Conservation (phyloP, 176 grass and related monocot genomes). For the Triticum monococcum region DNA sequence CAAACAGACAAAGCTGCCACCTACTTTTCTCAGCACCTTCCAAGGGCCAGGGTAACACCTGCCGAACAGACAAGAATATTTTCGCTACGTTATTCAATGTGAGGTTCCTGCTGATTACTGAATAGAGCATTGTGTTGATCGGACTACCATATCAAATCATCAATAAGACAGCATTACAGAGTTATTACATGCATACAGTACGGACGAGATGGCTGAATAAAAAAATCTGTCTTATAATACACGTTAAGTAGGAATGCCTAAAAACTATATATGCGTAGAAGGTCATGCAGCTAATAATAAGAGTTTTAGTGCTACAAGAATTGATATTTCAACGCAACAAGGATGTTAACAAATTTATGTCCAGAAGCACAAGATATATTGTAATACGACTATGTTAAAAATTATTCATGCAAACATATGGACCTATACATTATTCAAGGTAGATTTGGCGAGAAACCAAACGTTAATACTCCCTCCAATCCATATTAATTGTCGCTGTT, state of each 20-base stretch:
- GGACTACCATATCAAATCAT: not conserved
- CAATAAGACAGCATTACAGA: not conserved
- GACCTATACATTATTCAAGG: not conserved
- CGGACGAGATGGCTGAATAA: not conserved
- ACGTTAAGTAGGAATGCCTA: not conserved
- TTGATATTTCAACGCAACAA: not conserved
- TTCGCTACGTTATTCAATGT: not conserved
- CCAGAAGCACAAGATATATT: not conserved
- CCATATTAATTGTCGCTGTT: too few relatives aligned
- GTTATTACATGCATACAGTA: slow-evolving; percentile 9
- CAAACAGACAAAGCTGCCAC: slow-evolving; percentile 64
- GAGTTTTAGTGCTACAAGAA: not conserved
- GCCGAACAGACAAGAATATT: not conserved
- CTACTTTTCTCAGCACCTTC: slow-evolving; percentile 80
- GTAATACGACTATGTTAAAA: not conserved
- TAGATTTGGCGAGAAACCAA: not conserved
- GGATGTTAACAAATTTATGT: not conserved
- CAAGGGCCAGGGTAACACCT: slow-evolving; percentile 94
- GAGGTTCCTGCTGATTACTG: not conserved
- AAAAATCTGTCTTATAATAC: not conserved
- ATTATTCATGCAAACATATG: not conserved
- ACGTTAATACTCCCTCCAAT: too few relatives aligned
- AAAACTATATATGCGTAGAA: not conserved
- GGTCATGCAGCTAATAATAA: not conserved
- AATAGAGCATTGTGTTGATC: not conserved